Evolutionary conservation across 148 eudicot genomes (phyloP), one percentile per base, ranked within the genome.

Genomic region (Chenopodium suecicum): DNA sequence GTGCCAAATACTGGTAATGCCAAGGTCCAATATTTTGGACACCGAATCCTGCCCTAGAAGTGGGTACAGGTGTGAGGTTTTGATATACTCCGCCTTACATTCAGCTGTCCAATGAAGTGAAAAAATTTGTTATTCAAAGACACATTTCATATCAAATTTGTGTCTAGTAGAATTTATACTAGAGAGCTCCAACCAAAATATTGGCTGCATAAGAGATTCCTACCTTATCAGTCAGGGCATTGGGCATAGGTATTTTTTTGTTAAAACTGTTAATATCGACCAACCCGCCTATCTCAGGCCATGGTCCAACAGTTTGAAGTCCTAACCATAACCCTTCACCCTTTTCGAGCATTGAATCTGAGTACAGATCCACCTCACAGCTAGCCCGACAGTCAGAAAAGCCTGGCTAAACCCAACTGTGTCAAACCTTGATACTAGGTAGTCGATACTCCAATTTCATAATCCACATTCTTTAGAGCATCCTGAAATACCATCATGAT

Each of bases 401-500:
- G 19, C 25, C 7, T 17, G 46, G 25, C 50, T 6, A 29, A 37
- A 70, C 44, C 72, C 22, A 16, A 69, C 72, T 22, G 66, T 22
- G 65, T 62, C 66, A 70, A 34, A 27, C 3, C 78, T 19, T 14
- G 22, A 19, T 44, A 9, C 25, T 14, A 0, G 0, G 12, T 20
- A 7, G 60, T 73, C 9, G 37, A 44, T 80, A 63, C 47, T 63
- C 7, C 29, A 50, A 76, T 74, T 64, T 71, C 31, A 69, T 48
- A 74, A 44, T 20, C 64, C 65, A 68, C 44, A 68, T 41, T 41
- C 44, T 41, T 41, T 41, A 41, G 44, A 41, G 70, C 78, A 37
- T 46, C 52, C 48, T 22, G 52, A 77, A 2, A n/a, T 69, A 73
- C 31, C 80, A 67, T 81, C 48, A 81, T 83, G 44, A 81, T 83